Conservation (phyloP, 108 stramenopile genomes). For the Pseudonitzschia multiseries region DNA sequence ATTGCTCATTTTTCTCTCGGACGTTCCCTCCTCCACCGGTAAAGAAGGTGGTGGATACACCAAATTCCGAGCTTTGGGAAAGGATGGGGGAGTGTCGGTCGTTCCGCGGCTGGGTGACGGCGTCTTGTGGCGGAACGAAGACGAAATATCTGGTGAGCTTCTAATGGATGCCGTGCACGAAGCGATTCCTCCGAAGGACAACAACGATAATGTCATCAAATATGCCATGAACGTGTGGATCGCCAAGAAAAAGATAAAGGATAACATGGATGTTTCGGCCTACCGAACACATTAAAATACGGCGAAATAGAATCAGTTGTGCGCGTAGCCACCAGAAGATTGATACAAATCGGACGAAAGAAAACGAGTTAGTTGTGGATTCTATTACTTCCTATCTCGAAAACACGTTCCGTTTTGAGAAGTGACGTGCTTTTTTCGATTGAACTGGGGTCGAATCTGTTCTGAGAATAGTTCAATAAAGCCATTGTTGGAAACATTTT, state of each 20-base stretch:
- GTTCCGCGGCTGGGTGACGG: conserved; percentile 18
- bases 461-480: too few species aligned
- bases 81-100: not conserved
- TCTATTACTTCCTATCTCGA: too few species aligned
- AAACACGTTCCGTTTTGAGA: too few species aligned
- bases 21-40: not conserved
- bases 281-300: conserved; percentile 2
- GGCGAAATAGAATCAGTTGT: too few species aligned
- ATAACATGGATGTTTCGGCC: conserved; percentile 10
- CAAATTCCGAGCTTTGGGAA: conserved; percentile 10
- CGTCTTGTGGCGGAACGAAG: conserved; percentile 14
- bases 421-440: too few species aligned
- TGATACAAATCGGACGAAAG: too few species aligned
- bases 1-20: conserved; percentile 16
- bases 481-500: too few species aligned
- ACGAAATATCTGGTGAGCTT: not conserved
- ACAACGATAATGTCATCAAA: not conserved
- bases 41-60: conserved; percentile 20
- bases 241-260: conserved; percentile 7
- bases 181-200: not conserved
- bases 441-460: too few species aligned
- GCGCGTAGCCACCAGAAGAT: too few species aligned
- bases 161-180: conserved; percentile 3
- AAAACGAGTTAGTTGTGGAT: too few species aligned
- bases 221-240: conserved; percentile 23